Conservation (phyloP, 345 rosid species). For the Luvunga scandens region DNA sequence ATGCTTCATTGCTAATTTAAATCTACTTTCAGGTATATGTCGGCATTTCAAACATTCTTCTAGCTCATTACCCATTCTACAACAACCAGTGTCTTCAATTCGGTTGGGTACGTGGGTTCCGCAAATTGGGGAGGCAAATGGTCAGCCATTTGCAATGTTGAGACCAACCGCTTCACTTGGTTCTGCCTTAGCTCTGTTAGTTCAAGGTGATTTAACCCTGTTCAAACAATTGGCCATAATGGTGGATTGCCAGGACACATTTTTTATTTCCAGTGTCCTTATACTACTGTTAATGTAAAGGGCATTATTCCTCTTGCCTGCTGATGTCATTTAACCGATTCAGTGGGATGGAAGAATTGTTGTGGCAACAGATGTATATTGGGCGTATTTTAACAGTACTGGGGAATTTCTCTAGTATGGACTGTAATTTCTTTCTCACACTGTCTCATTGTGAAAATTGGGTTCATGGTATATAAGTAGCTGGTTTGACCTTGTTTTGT, state of each 20-base stretch:
- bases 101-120: slow-evolving; percentile 95
- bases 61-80: slow-evolving; percentile 84
- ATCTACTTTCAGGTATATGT: slow-evolving; percentile 72
- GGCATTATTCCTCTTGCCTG: neutral
- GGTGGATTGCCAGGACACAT: neutral
- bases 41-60: slow-evolving; percentile 88
- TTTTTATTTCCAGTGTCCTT: neutral
- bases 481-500: neutral
- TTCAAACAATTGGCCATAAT: neutral
- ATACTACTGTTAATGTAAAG: neutral
- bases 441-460: neutral
- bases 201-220: slow-evolving; percentile 52
- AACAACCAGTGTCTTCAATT: slow-evolving; percentile 76
- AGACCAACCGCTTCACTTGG: slow-evolving; percentile 72
- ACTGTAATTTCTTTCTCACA: neutral
- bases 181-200: slow-evolving; percentile 65
- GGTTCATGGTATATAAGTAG: neutral
- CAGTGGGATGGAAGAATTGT: neutral
- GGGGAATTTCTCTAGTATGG: neutral
- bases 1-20: slow-evolving; percentile 23
- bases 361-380: neutral
- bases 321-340: neutral
- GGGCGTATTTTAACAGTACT: neutral
- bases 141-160: slow-evolving; percentile 59
- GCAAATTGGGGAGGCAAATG: slow-evolving; percentile 70